Evolutionary conservation across 1,284 basidiomycete genomes (phyloP).

Genomic region (Irpex sp.): DNA sequence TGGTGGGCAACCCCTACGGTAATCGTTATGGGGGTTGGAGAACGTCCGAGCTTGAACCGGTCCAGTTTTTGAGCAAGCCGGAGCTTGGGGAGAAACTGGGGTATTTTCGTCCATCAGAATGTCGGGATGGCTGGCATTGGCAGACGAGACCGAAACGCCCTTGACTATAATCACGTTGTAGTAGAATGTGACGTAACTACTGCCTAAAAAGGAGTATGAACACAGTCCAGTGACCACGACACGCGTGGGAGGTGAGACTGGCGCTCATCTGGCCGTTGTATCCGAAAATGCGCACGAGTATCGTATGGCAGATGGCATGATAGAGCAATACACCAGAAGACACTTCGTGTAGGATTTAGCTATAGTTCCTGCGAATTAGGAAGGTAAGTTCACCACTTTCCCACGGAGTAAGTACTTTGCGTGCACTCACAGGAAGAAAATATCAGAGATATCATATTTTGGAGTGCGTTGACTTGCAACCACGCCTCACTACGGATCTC

Average conservation of each 20-base stretch:
- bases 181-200: background rate
- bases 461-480: too few relatives aligned
- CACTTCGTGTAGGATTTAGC: background rate
- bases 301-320: too few relatives aligned
- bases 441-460: too few relatives aligned
- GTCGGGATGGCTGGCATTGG: background rate
- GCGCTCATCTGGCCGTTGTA: too few relatives aligned
- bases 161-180: background rate
- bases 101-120: background rate
- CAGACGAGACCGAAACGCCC: background rate
- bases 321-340: background rate
- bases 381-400: background rate
- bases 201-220: background rate
- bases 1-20: background rate
- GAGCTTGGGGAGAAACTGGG: background rate
- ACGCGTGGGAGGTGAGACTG: background rate
- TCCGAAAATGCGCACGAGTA: too few relatives aligned
- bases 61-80: background rate
- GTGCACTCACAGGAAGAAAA: too few relatives aligned
- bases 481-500: too few relatives aligned
- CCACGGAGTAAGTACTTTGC: too few relatives aligned
- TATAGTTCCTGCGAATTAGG: background rate
- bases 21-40: background rate
- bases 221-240: background rate
- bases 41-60: constrained; percentile 1